Evolutionary conservation across 306 rosid species (phyloP).

Genomic region (Trifolium dubium): DNA sequence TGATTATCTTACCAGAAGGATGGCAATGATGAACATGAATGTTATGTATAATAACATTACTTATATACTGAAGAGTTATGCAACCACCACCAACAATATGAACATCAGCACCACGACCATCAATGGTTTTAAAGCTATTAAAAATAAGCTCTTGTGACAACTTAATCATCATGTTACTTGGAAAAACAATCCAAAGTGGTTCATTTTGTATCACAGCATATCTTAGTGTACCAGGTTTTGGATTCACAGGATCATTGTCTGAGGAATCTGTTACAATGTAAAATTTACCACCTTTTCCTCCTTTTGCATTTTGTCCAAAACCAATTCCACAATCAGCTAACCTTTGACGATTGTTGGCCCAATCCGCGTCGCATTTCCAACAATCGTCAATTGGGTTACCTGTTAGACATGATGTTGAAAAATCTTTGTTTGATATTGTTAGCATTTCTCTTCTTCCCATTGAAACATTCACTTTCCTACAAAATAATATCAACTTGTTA

Average conservation of each 20-base stretch:
- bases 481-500: background rate
- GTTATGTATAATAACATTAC: constrained; percentile 88
- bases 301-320: constrained; percentile 83
- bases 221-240: constrained; percentile 78
- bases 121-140: constrained; percentile 84
- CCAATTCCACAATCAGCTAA: constrained; percentile 93
- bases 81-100: constrained; percentile 96
- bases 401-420: constrained; percentile 59
- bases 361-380: constrained; percentile 92
- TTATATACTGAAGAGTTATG: constrained; percentile 83
- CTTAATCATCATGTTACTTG: constrained; percentile 73
- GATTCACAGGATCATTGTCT: constrained; percentile 81
- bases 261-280: constrained; percentile 81
- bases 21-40: constrained; percentile 90
- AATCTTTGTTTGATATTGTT: constrained; percentile 46
- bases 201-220: constrained; percentile 72
- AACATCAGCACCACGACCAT: constrained; percentile 97
- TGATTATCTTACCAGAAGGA: constrained; percentile 64
- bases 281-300: constrained; percentile 85
- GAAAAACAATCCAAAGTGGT: constrained; percentile 89
- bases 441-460: constrained; percentile 74
- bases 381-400: constrained; percentile 98
- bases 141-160: constrained; percentile 89
- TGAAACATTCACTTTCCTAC: constrained; percentile 82
- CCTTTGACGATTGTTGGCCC: constrained; percentile 85